Conservation (phyloP, 2,329 filamentous ascomycete genomes). For the Cucurbitaria berberidis region DNA sequence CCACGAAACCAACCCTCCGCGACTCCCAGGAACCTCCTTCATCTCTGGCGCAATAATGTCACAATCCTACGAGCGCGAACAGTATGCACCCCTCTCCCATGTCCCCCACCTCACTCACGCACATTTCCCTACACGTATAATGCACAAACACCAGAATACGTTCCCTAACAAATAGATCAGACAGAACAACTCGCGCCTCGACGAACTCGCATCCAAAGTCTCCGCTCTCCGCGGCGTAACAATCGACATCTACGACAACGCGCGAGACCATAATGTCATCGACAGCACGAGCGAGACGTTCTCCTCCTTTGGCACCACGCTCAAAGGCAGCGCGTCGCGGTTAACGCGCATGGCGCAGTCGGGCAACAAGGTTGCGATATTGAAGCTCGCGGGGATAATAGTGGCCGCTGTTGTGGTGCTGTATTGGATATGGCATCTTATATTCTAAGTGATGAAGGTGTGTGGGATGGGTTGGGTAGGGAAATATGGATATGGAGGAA, state of each 20-base stretch:
- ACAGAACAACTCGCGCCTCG: conserved; percentile 94
- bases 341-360: conserved; percentile 88
- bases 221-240: conserved; percentile 91
- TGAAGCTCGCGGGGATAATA: conserved; percentile 87
- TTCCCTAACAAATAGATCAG: conserved; percentile 53
- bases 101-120: neutral
- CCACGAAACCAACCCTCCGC: neutral
- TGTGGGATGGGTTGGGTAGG: neutral
- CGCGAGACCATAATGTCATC: conserved; percentile 85
- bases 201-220: conserved; percentile 89
- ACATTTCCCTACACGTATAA: neutral
- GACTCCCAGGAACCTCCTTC: neutral
- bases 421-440: conserved; percentile 67
- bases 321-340: conserved; percentile 83
- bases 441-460: conserved; percentile 27
- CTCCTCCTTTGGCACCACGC: conserved; percentile 78
- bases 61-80: conserved; percentile 64
- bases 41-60: conserved; percentile 52
- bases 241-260: conserved; percentile 97
- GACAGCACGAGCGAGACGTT: conserved; percentile 93
- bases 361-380: conserved; percentile 87
- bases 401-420: conserved; percentile 74
- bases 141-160: neutral
- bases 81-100: conserved; percentile 55
- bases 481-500: neutral